phyloP scores from a whole-genome alignment of 1,284 basidiomycete genomes.

The Ceratobasidium sp. region DNA sequence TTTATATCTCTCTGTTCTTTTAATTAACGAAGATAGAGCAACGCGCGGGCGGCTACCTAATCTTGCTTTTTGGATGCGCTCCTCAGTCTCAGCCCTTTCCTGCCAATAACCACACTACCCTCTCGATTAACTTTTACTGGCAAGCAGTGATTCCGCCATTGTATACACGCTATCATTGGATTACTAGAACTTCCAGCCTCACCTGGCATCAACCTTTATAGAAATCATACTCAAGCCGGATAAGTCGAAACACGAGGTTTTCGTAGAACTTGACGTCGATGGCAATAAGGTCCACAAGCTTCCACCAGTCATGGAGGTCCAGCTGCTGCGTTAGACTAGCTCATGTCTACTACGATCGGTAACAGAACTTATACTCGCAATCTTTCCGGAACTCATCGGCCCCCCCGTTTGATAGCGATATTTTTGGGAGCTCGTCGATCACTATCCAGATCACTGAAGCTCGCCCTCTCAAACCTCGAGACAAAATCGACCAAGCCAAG shows the following conservation, averaged over 20 bases:
- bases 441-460: background rate
- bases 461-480: background rate
- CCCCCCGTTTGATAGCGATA: background rate
- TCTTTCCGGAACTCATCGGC: background rate
- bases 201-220: background rate
- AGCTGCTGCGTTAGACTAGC: background rate
- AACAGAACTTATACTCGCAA: background rate
- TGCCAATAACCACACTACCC: background rate
- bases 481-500: background rate
- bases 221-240: conserved; percentile 14
- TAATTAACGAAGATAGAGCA: too few relatives aligned
- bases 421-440: background rate
- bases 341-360: background rate
- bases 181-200: too few relatives aligned
- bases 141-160: background rate
- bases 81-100: background rate
- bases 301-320: conserved; percentile 7
- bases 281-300: background rate
- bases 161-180: background rate
- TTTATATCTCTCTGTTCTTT: too few relatives aligned
- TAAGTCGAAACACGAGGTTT: conserved; percentile 9
- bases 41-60: background rate
- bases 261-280: background rate
- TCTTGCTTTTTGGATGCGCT: conserved; percentile 48
- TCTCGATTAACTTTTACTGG: background rate